phyloP scores from a whole-genome alignment of 495 filamentous ascomycete genomes.

The Hypoxylon trugodes region DNA sequence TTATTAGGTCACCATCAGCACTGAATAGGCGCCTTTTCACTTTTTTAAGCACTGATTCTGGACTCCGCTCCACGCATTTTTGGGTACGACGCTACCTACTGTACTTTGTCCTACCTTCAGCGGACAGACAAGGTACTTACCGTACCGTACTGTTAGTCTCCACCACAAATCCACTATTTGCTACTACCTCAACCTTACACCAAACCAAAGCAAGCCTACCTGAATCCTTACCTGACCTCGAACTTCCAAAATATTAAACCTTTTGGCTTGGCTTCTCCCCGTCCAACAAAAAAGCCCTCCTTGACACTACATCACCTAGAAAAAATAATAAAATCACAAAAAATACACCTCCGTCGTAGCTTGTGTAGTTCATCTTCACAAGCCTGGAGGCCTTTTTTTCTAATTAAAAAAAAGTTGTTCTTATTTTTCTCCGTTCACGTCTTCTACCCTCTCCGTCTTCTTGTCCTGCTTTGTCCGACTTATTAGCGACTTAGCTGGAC shows the following conservation, averaged over 20 bases:
- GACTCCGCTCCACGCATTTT: constrained; percentile 27
- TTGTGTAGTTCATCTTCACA: constrained; percentile 31
- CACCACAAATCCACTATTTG: constrained; percentile 10
- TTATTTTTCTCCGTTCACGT: constrained; percentile 30
- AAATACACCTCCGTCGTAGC: constrained; percentile 20
- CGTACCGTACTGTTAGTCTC: constrained; percentile 1
- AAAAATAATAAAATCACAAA: constrained; percentile 24
- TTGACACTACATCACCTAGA: constrained; percentile 44
- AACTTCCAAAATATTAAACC: constrained; percentile 42
- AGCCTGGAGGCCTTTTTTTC: constrained; percentile 32
- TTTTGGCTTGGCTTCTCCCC: constrained; percentile 44
- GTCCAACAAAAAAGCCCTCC: constrained; percentile 40
- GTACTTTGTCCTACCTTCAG: constrained; percentile 9
- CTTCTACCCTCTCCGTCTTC: constrained; percentile 26
- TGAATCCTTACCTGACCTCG: constrained; percentile 42
- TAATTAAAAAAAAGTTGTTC: constrained; percentile 43
- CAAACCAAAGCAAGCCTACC: constrained; percentile 27
- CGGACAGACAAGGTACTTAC: not conserved
- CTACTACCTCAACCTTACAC: constrained; percentile 34
- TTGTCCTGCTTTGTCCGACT: constrained; percentile 22
- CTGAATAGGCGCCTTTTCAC: constrained; percentile 12
- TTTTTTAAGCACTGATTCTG: constrained; percentile 15
- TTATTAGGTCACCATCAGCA: constrained; percentile 20
- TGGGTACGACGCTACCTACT: constrained; percentile 29
- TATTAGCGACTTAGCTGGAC: constrained; percentile 27